Percentiles rank a stretch among this genome's conserved stretches.
Conservation (phyloP, 305 asterid species). For the Andrographis paniculata region DNA sequence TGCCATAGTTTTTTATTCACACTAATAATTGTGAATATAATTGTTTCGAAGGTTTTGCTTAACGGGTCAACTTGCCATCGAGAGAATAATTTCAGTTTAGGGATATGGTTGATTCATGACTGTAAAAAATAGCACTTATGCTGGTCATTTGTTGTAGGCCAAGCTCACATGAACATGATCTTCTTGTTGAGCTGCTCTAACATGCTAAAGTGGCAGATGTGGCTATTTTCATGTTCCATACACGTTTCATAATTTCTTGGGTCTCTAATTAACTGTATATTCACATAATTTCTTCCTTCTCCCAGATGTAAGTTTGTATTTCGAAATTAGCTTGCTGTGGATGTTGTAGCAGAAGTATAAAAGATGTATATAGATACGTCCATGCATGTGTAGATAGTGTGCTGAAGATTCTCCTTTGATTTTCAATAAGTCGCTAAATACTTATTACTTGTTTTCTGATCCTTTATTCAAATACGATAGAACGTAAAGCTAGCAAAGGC, state of each 20-base stretch:
- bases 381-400: too few species aligned
- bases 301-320: not conserved
- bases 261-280: too few species aligned
- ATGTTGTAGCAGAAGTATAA: not conserved
- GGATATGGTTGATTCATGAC: constrained; percentile 1
- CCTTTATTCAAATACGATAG: constrained; percentile 31
- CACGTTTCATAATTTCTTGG: too few species aligned
- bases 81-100: not conserved
- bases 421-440: not conserved
- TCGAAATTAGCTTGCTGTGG: constrained; percentile 2
- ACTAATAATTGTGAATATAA: not conserved
- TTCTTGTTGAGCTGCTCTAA: not conserved
- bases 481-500: constrained; percentile 84
- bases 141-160: not conserved
- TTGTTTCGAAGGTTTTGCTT: not conserved
- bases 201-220: not conserved
- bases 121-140: not conserved
- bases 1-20: too few species aligned
- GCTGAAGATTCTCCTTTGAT: constrained; percentile 13
- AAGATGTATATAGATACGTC: too few species aligned
- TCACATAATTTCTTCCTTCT: too few species aligned
- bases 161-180: not conserved
- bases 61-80: not conserved
- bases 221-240: too few species aligned
- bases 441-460: constrained; percentile 9